A percentile compares a stretch with the other conserved stretches of the same genome.
phyloP scores from a whole-genome alignment of 331 rosid genomes.

The Malus hybrid region DNA sequence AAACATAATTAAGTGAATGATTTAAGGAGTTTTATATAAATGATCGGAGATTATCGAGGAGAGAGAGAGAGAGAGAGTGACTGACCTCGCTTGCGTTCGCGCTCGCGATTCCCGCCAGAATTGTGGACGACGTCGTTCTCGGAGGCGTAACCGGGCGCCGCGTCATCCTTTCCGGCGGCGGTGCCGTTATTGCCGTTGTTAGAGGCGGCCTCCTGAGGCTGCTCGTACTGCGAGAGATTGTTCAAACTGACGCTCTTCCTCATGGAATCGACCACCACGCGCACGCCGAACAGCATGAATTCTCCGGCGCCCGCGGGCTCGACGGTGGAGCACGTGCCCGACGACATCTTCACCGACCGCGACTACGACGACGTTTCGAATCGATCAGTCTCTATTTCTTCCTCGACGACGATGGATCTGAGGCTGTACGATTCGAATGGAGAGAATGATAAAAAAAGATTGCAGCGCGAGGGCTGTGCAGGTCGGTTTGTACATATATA shows the following conservation, averaged over 20 bases:
- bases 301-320: constrained; percentile 24
- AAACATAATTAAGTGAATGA: not conserved
- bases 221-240: constrained; percentile 54
- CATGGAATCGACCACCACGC: constrained; percentile 51
- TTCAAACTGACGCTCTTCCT: constrained; percentile 55
- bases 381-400: not conserved
- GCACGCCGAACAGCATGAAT: constrained; percentile 45
- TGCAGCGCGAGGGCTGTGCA: too few species aligned
- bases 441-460: not conserved
- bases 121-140: constrained; percentile 70
- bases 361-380: not conserved
- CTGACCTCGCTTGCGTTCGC: constrained; percentile 86
- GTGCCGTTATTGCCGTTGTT: constrained; percentile 1
- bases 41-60: not conserved
- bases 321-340: not conserved
- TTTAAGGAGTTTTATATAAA: not conserved
- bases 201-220: constrained; percentile 32
- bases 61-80: not conserved
- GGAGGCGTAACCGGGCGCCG: constrained; percentile 62
- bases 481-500: too few species aligned
- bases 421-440: constrained; percentile 11
- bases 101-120: constrained; percentile 61
- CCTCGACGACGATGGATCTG: not conserved
- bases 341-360: constrained; percentile 2
- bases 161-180: constrained; percentile 32